A percentile compares a stretch with the other conserved stretches of the same genome.
Evolutionary conservation across 1,284 basidiomycete genomes (phyloP).

Genomic region (Cryptococcus jaspeensis): DNA sequence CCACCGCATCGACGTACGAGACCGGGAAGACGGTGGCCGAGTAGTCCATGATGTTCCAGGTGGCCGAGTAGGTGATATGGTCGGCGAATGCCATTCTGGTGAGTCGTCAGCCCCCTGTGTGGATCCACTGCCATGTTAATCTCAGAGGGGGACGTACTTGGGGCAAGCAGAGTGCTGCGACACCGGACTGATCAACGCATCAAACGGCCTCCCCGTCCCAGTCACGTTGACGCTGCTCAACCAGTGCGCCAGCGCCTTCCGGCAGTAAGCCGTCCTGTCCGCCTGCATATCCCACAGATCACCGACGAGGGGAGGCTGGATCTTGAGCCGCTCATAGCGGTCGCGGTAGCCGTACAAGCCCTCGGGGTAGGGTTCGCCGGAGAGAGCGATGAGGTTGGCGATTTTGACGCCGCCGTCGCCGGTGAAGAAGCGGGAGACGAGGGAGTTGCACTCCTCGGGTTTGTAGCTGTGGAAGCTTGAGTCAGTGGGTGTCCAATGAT

Average conservation of each 20-base stretch:
- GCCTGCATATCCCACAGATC: conserved; percentile 36
- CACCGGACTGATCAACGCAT: conserved; percentile 58
- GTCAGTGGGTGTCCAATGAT: not conserved
- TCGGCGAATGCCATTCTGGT: not conserved
- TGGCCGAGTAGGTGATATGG: conserved; percentile 54
- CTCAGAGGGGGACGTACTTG: conserved; percentile 57
- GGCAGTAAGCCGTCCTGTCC: conserved; percentile 52
- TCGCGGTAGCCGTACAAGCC: not conserved
- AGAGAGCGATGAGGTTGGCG: conserved; percentile 16
- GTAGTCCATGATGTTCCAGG: conserved; percentile 63
- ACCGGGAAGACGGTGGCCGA: conserved; percentile 60
- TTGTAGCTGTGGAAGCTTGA: not conserved
- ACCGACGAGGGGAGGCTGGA: conserved; percentile 24
- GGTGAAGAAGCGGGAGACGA: conserved; percentile 13
- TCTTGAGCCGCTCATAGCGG: conserved; percentile 20
- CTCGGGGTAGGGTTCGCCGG: conserved; percentile 34
- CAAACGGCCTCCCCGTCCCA: conserved; percentile 57
- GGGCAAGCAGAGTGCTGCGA: conserved; percentile 56
- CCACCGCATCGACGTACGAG: conserved; percentile 57
- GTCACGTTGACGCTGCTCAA: conserved; percentile 55
- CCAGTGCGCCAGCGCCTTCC: conserved; percentile 60
- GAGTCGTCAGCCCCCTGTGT: conserved; percentile 1
- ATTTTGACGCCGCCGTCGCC: conserved; percentile 29
- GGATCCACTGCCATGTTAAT: conserved; percentile 9
- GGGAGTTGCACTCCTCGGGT: too few species aligned